A percentile compares a stretch with the other conserved stretches of the same genome.
Conservation (phyloP, 1,284 basidiomycete genomes). For the Termitomyces sp. region DNA sequence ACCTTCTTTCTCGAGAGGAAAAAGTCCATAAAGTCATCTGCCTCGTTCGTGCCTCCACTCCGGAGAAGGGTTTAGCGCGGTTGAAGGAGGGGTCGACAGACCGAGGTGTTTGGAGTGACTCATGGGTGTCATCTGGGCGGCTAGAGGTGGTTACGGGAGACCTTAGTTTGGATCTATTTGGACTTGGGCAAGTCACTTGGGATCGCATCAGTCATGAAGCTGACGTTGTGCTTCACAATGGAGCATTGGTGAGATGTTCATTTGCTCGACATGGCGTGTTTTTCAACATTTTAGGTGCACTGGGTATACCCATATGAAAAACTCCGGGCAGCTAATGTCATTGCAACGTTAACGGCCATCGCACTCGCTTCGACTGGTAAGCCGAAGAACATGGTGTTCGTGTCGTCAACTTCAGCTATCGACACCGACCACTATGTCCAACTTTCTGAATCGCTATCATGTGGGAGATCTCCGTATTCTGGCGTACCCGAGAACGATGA, state of each 20-base stretch:
- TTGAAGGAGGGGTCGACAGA: conserved; percentile 76
- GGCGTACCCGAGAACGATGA: conserved; percentile 89
- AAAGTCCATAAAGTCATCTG: conserved; percentile 87
- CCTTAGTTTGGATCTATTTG: conserved; percentile 74
- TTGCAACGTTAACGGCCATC: conserved; percentile 82
- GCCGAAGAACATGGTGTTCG: conserved; percentile 84
- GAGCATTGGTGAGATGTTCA: conserved; percentile 72
- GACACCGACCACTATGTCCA: conserved; percentile 90
- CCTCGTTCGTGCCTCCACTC: conserved; percentile 74
- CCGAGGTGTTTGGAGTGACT: conserved; percentile 89
- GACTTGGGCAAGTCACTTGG: conserved; percentile 70
- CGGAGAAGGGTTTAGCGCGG: conserved; percentile 64
- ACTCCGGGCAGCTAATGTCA: conserved; percentile 87
- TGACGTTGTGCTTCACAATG: conserved; percentile 92
- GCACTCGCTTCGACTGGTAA: conserved; percentile 73
- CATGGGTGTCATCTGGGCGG: conserved; percentile 70
- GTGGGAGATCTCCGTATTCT: conserved; percentile 36
- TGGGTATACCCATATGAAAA: conserved; percentile 99
- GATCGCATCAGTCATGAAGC: conserved; percentile 65
- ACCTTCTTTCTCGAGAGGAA: conserved; percentile 63
- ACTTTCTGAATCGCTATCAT: conserved; percentile 70
- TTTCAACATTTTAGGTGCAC: conserved; percentile 62
- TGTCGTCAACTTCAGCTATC: conserved; percentile 92
- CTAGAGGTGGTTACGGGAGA: conserved; percentile 90
- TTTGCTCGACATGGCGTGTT: neutral